Evolutionary conservation across 345 rosid species (phyloP), one percentile per base, ranked within the genome.

Genomic region (Alliaria petiolata): DNA sequence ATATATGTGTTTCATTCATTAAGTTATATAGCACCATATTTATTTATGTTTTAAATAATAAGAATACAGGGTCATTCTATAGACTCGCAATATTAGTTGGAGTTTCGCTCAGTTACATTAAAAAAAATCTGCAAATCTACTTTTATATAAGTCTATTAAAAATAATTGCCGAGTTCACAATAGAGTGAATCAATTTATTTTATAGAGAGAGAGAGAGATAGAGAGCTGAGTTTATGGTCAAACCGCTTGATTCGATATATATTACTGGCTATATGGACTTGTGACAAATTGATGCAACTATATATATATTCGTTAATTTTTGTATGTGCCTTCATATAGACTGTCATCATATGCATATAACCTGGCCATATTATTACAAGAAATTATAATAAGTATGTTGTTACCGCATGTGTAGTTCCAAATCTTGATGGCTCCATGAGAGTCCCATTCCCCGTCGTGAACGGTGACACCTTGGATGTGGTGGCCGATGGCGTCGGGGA

Each of bases 341-440:
- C n/a, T n/a, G n/a, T n/a, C n/a, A n/a, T n/a, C n/a, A 51, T 38
- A 30, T 31, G 30, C 30, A 14, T 15, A 15, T 53, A 53, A 15
- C 59, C 16, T 51, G 59, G 58, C 38, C 8, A 53, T 28, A 53
- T 9, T n/a, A 53, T 53, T 53, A n/a, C 36, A 52, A 52, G 3
- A 4, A 14, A 52, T 28, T 31, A 54, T 31, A 11, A 16, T 39
- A 30, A 14, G 3, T 40, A 11, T 50, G 20, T 28, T 17, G 5
- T 25, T 75, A 75, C 79, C 79, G 45, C 74, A 69, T 14, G 79
- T 75, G 51, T 69, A 75, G 65, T 75, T 75, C 79, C 79, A 75
- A 45, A 62, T 68, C 44, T 75, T 75, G 70, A 75, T 62, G 65
- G 79, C 69, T 35, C 79, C 79, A 68, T 75, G 79, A 25, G 79